Evolutionary conservation across 108 stramenopile genomes (phyloP).

Genomic region (Asterionellopsis glacialis): DNA sequence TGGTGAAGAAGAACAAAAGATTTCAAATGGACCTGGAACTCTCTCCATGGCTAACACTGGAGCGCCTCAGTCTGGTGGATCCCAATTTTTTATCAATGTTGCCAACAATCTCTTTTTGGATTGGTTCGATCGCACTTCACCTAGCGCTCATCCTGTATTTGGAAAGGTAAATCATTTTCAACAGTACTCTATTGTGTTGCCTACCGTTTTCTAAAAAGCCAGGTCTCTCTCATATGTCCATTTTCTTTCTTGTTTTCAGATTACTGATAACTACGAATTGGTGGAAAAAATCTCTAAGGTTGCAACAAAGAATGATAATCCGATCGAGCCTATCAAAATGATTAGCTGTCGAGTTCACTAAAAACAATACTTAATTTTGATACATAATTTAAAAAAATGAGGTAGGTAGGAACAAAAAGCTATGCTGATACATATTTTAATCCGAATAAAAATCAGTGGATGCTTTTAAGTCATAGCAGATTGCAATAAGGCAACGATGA

Average conservation of each 20-base stretch:
- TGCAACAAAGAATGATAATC: slow-evolving; percentile 50
- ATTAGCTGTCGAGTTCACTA: slow-evolving; percentile 51
- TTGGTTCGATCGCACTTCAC: slow-evolving; percentile 54
- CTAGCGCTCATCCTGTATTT: slow-evolving; percentile 71
- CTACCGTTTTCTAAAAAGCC: not conserved
- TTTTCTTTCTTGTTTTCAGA: slow-evolving; percentile 2
- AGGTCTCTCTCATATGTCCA: not conserved
- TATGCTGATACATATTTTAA: too few species aligned
- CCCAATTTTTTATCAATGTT: slow-evolving; percentile 75
- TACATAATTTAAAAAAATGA: not conserved
- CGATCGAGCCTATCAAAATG: slow-evolving; percentile 54
- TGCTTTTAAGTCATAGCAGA: too few species aligned
- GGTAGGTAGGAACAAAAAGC: not conserved
- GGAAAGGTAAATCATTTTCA: slow-evolving; percentile 29
- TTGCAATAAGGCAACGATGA: too few species aligned
- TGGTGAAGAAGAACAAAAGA: slow-evolving; percentile 28
- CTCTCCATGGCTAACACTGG: slow-evolving; percentile 48
- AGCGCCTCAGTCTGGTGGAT: slow-evolving; percentile 28
- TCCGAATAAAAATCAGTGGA: too few species aligned
- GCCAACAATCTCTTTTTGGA: slow-evolving; percentile 66
- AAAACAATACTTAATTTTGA: not conserved
- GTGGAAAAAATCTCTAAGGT: slow-evolving; percentile 47
- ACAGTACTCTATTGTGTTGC: not conserved
- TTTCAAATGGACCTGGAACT: slow-evolving; percentile 48
- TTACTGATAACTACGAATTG: slow-evolving; percentile 40